phyloP scores from a whole-genome alignment of 108 stramenopile species.

The Pseudonitzschia delicatissima region DNA sequence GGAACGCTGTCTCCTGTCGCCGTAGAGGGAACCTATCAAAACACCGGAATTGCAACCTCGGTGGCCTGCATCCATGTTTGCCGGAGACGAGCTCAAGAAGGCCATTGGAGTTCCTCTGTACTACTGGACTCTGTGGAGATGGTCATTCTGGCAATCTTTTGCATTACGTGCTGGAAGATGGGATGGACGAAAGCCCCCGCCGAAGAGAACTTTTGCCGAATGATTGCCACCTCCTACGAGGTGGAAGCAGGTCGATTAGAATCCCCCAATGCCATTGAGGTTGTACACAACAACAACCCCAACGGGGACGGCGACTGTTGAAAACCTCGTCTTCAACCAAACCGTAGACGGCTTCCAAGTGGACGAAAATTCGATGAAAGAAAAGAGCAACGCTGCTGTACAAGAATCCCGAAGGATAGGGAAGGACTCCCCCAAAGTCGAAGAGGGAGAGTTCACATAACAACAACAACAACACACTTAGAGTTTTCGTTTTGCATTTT shows the following conservation, averaged over 20 bases:
- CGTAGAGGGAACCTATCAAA: conserved; percentile 87
- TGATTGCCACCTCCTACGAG: conserved; percentile 51
- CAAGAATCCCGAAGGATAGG: conserved; percentile 4
- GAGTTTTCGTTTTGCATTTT: no score
- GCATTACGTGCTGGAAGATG: conserved; percentile 58
- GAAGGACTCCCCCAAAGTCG: not conserved
- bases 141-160: conserved; percentile 60
- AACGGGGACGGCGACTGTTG: conserved; percentile 27
- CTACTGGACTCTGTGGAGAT: conserved; percentile 68
- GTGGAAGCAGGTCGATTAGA: conserved; percentile 36
- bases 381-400: conserved; percentile 31
- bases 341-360: conserved; percentile 40
- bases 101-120: no score
- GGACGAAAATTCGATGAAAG: conserved; percentile 34
- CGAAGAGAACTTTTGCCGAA: conserved; percentile 44
- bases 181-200: conserved; percentile 79
- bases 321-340: conserved; percentile 41
- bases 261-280: conserved; percentile 47
- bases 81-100: conserved; percentile 29
- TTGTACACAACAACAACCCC: conserved; percentile 27
- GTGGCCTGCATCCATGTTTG: conserved; percentile 79
- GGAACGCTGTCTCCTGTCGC: conserved; percentile 81
- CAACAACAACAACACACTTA: no score
- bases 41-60: conserved; percentile 80
- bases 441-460: conserved; percentile 16